Percentiles rank a stretch among this genome's conserved stretches.
Evolutionary conservation across 495 filamentous ascomycete species (phyloP).

Genomic region (Penicillium silybi): DNA sequence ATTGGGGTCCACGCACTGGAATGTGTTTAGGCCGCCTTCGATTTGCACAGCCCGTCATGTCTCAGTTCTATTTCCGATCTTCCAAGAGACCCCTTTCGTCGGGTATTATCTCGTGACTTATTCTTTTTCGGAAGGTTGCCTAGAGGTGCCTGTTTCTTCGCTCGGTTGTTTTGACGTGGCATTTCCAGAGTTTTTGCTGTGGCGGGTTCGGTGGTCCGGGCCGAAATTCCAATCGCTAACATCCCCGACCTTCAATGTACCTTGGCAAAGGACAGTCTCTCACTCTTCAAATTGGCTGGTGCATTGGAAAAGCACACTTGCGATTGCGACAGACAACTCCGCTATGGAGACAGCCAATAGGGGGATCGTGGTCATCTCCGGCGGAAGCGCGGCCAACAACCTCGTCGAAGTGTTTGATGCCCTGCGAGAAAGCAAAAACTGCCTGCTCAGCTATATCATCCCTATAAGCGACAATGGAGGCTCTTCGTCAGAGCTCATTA

Average conservation of each 20-base stretch:
- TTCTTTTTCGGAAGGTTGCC: background rate
- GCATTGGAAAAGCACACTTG: background rate
- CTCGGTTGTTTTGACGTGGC: background rate
- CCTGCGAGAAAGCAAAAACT: conserved; percentile 65
- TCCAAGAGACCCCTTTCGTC: background rate
- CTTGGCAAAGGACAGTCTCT: background rate
- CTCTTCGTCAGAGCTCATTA: conserved; percentile 83
- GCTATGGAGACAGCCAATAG: conserved; percentile 27
- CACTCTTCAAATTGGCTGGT: background rate
- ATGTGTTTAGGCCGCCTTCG: no score
- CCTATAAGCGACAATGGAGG: conserved; percentile 96
- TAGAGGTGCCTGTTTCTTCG: background rate
- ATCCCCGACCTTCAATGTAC: background rate
- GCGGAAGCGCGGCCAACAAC: conserved; percentile 89
- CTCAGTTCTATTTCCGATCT: background rate
- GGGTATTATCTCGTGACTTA: background rate
- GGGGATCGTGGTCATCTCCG: conserved; percentile 79
- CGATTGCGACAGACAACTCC: background rate
- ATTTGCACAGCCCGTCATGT: background rate
- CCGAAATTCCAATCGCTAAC: background rate
- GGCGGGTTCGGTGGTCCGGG: background rate
- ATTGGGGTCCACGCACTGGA: no score
- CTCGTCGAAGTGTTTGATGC: conserved; percentile 86
- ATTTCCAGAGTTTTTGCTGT: background rate
- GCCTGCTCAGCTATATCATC: conserved; percentile 76